Evolutionary conservation across 2,329 filamentous ascomycete genomes (phyloP), one percentile per base, ranked within the genome.

Genomic region (Penicillium frequentans): DNA sequence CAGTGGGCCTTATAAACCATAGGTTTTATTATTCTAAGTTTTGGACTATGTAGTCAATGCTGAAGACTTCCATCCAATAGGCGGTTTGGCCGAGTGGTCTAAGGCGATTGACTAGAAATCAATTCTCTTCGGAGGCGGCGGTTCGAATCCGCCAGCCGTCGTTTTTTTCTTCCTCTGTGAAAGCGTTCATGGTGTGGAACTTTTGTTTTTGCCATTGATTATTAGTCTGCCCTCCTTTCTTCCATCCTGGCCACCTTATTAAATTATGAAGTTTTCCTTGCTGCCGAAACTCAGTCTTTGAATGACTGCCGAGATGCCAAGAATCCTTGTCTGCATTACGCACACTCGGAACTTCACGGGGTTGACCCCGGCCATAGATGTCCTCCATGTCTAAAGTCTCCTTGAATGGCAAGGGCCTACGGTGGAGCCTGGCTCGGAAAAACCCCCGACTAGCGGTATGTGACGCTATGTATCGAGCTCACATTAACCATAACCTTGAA

Each of bases 301-400:
- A 37, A 7, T 37, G 16, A 7, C 7, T 37, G 16, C 16, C n/a
- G 16, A n/a, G 14, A 37, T 37, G 33, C 16, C 8, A n/a, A 37
- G 33, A 37, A 37, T 37, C 16, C 5, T n/a, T 8, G 14, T 37
- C 14, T 7, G 14, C 3, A 6, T 16, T 16, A n/a, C 33, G 33
- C 26, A 27, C 26, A 10, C 26, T 27, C 26, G 26, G 26, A 9
- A 37, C 16, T n/a, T n/a, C 33, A 5, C 16, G 6, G 11, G 5
- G 16, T 37, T n/a, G 16, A 37, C 16, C 16, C 75, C 77, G 49
- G 73, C 72, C 33, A 73, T 42, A 11, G 6, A 21, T 13, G 64
- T 63, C 3, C 75, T 75, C 0, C 78, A 78, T 61, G 70, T 75
- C 42, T 70, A 63, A 64, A 79, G 43, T 24, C 23, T 24, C 4